phyloP scores from a whole-genome alignment of 805 yeast species.

The Danielia reshetovae region DNA sequence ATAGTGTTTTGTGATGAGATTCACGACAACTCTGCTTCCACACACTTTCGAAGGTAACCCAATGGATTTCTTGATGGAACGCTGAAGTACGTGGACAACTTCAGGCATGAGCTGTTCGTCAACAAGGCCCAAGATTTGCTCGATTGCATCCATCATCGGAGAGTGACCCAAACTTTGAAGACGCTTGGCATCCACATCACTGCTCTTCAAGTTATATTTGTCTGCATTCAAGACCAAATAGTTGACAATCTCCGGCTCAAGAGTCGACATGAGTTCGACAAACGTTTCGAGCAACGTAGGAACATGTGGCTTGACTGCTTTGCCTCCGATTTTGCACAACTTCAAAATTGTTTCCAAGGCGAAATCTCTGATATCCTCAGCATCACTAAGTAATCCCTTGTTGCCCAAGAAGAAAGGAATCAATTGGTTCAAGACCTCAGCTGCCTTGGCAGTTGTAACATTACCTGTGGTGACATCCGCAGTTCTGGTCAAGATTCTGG shows the following conservation, averaged over 20 bases:
- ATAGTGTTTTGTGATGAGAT: conserved; percentile 54
- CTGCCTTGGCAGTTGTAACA: conserved; percentile 35
- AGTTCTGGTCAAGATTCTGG: conserved; percentile 56
- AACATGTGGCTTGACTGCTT: conserved; percentile 59
- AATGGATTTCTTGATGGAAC: conserved; percentile 63
- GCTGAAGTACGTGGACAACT: conserved; percentile 46
- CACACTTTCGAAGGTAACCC: conserved; percentile 92
- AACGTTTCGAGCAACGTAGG: conserved; percentile 68
- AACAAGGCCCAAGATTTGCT: conserved; percentile 56
- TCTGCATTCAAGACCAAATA: conserved; percentile 84
- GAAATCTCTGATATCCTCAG: conserved; percentile 76
- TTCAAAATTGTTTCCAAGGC: conserved; percentile 72
- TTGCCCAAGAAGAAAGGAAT: conserved; percentile 78
- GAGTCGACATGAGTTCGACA: conserved; percentile 68
- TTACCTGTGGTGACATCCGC: conserved; percentile 46
- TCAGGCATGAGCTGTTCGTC: conserved; percentile 47
- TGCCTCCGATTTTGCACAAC: conserved; percentile 61
- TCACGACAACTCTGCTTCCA: conserved; percentile 69
- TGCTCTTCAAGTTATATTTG: conserved; percentile 69
- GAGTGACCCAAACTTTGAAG: conserved; percentile 70
- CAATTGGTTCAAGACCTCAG: conserved; percentile 48
- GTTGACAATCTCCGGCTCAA: conserved; percentile 89
- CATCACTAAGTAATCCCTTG: conserved; percentile 77
- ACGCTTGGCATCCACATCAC: conserved; percentile 75
- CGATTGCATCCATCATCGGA: conserved; percentile 87